phyloP scores from a whole-genome alignment of 2,329 filamentous ascomycete species.

The Claviceps arundinis region DNA sequence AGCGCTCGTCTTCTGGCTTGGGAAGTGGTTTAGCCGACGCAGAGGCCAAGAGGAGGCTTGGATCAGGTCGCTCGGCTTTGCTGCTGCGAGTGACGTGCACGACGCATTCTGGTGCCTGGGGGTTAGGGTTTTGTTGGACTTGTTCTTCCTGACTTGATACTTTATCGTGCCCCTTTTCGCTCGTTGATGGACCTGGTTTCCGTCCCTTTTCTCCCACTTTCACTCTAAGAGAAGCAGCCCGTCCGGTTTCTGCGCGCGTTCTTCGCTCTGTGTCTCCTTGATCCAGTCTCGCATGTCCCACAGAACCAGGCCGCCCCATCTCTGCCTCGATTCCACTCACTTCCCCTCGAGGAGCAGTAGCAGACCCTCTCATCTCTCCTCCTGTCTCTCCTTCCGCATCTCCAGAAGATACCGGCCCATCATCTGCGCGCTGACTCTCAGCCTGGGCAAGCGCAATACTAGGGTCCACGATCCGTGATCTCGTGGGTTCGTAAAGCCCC shows the following conservation, averaged over 20 bases:
- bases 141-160: background rate
- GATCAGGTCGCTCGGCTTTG: slow-evolving; percentile 12
- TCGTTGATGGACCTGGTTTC: background rate
- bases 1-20: slow-evolving; percentile 1
- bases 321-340: too few species aligned
- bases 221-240: background rate
- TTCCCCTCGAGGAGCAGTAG: too few species aligned
- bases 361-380: too few species aligned
- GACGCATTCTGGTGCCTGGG: background rate
- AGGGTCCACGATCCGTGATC: slow-evolving; percentile 14
- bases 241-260: too few species aligned
- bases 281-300: too few species aligned
- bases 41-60: slow-evolving; percentile 15
- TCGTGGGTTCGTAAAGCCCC: slow-evolving; percentile 12
- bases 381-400: background rate
- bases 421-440: background rate
- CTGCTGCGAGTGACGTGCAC: slow-evolving; percentile 17
- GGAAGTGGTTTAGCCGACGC: slow-evolving; percentile 3
- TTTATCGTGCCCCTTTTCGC: background rate
- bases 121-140: too few species aligned
- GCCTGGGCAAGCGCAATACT: slow-evolving; percentile 16
- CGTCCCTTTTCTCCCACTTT: background rate
- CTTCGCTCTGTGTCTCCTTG: too few species aligned
- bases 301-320: too few species aligned
- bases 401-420: background rate